A percentile compares a stretch with the other conserved stretches of the same genome.
Conservation (phyloP, 305 asterid species). For the Plantago lanceolata region DNA sequence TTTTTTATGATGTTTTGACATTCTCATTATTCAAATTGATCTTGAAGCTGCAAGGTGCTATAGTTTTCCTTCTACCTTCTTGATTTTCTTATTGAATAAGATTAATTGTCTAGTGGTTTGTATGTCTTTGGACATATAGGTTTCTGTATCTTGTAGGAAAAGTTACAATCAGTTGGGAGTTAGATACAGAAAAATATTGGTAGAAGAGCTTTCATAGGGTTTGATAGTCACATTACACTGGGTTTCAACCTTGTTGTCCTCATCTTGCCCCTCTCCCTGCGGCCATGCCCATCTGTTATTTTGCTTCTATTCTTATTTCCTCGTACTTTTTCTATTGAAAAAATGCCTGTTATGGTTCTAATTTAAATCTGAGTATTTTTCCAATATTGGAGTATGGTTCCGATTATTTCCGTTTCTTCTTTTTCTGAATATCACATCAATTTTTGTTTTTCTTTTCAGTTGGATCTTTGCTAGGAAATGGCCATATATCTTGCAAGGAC, state of each 20-base stretch:
- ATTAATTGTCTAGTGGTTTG: neutral
- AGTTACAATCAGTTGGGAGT: neutral
- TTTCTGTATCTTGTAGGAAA: neutral
- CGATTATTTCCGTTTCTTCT: neutral
- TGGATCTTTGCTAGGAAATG: slow-evolving; percentile 99
- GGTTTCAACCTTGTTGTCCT: too few relatives aligned
- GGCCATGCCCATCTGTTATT: neutral
- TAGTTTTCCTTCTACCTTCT: neutral
- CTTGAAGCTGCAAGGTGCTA: neutral
- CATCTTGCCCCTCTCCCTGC: too few relatives aligned
- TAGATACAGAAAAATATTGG: neutral
- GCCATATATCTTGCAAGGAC: slow-evolving; percentile 83
- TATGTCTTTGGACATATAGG: too few relatives aligned
- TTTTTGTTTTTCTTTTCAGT: slow-evolving; percentile 45
- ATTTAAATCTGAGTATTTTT: neutral
- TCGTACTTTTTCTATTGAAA: neutral
- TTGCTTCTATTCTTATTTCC: neutral
- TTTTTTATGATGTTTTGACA: too few relatives aligned
- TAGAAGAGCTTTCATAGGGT: neutral
- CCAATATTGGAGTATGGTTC: too few relatives aligned
- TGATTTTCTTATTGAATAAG: too few relatives aligned
- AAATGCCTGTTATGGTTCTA: neutral
- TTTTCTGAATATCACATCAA: slow-evolving; percentile 27
- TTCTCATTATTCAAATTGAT: neutral
- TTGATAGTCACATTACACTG: slow-evolving; percentile 2